phyloP scores from a whole-genome alignment of 1,139 yeast species.

The Geotrichum aggregatum region DNA sequence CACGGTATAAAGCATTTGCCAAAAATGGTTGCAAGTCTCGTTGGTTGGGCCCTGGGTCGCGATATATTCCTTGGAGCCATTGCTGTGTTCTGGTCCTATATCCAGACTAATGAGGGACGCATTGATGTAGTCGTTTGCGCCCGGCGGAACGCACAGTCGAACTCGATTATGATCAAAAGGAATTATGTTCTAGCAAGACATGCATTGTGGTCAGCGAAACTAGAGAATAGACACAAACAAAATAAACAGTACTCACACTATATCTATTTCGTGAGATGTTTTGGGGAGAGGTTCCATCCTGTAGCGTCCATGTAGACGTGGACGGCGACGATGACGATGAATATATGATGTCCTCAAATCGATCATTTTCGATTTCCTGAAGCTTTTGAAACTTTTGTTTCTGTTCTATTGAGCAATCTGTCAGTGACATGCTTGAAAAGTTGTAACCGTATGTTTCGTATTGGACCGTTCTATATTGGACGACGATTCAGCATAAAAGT shows the following conservation, averaged over 20 bases:
- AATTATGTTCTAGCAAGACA: constrained; percentile 42
- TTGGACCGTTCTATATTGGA: no score
- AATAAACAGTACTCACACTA: background rate
- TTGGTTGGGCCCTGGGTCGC: constrained; percentile 72
- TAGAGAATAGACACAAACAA: background rate
- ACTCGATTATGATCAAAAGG: constrained; percentile 61
- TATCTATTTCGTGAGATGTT: constrained; percentile 18
- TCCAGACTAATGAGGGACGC: constrained; percentile 44
- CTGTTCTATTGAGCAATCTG: background rate
- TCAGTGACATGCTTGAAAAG: no score
- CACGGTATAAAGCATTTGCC: constrained; percentile 69
- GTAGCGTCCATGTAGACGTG: constrained; percentile 5
- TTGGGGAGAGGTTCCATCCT: constrained; percentile 11
- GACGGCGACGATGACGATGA: background rate
- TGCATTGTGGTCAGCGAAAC: background rate
- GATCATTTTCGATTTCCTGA: constrained; percentile 13
- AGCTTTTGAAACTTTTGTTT: constrained; percentile 13
- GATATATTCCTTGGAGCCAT: constrained; percentile 43
- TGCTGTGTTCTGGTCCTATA: constrained; percentile 25
- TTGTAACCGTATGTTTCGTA: no score
- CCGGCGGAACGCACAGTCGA: constrained; percentile 37
- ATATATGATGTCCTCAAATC: background rate
- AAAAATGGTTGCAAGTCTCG: constrained; percentile 63
- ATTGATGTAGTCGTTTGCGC: constrained; percentile 44
- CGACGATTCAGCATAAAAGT: no score